These are phyloP conservation scores for Porogramme epimiltina DNA, from an alignment of 1,284 basidiomycete genomes.

Conservation along the genomic window DNA sequence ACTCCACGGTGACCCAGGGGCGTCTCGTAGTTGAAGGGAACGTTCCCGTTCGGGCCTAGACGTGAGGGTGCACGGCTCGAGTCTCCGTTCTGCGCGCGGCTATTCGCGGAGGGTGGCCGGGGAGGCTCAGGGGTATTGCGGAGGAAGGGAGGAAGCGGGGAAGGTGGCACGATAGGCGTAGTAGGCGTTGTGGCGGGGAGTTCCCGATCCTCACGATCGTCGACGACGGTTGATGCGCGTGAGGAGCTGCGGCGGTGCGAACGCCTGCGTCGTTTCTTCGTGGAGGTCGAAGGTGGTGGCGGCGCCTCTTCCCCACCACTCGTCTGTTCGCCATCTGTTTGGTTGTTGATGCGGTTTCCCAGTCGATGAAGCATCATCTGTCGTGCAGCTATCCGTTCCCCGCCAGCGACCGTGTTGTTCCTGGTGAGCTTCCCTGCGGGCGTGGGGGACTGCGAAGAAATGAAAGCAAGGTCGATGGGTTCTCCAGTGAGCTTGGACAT, in stretches of 20 bases:
- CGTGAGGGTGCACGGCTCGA: slow-evolving; percentile 23
- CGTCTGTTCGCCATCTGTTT: slow-evolving; percentile 60
- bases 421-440: slow-evolving; percentile 58
- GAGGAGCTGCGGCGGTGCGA: slow-evolving; percentile 60
- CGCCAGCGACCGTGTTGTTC: slow-evolving; percentile 80
- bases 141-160: slow-evolving; percentile 45
- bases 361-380: slow-evolving; percentile 64
- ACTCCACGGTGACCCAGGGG: slow-evolving; percentile 62
- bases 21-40: slow-evolving; percentile 34
- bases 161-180: slow-evolving; percentile 59
- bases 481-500: slow-evolving; percentile 76
- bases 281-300: slow-evolving; percentile 37
- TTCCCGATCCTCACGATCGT: slow-evolving; percentile 74
- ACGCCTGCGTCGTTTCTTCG: slow-evolving; percentile 54
- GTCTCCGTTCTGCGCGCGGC: slow-evolving; percentile 31
- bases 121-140: slow-evolving; percentile 29
- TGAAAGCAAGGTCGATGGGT: slow-evolving; percentile 44
- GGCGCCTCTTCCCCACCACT: slow-evolving; percentile 65
- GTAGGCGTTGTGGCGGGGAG: slow-evolving; percentile 58
- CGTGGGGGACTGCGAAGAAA: slow-evolving; percentile 44
- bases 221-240: slow-evolving; percentile 50
- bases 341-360: slow-evolving; percentile 57
- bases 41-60: slow-evolving; percentile 27
- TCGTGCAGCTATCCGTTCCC: slow-evolving; percentile 71
- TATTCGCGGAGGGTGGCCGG: slow-evolving; percentile 22